These are phyloP conservation scores for Fusarium sambucinum DNA, from an alignment of 2,329 filamentous ascomycete species.

Conservation along the genomic window DNA sequence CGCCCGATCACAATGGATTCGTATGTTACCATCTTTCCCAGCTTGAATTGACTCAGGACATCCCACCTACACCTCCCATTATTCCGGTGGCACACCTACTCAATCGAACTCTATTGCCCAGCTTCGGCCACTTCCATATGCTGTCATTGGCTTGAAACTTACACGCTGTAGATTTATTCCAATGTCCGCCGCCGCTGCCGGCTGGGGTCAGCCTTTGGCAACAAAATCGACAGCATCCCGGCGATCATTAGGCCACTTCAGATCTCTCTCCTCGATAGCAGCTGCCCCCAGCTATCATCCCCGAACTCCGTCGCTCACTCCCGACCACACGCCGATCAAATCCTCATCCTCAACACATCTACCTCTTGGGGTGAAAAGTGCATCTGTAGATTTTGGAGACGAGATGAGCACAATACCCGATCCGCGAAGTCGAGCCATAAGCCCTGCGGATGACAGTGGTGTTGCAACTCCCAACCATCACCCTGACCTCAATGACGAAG, in stretches of 20 bases:
- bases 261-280: conserved; percentile 67
- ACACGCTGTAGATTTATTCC: conserved; percentile 61
- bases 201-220: conserved; percentile 62
- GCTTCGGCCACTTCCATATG: conserved; percentile 15
- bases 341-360: conserved; percentile 55
- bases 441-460: conserved; percentile 56
- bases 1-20: conserved; percentile 49
- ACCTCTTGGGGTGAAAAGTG: conserved; percentile 54
- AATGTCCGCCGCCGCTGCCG: conserved; percentile 59
- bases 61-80: conserved; percentile 17
- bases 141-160: conserved; percentile 19
- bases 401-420: conserved; percentile 78
- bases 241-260: conserved; percentile 62
- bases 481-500: conserved; percentile 75
- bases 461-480: conserved; percentile 57
- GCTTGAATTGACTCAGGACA: conserved; percentile 36
- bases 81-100: conserved; percentile 11
- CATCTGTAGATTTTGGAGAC: conserved; percentile 63
- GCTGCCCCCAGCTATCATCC: conserved; percentile 54
- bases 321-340: conserved; percentile 56
- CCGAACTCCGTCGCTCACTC: conserved; percentile 51
- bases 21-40: conserved; percentile 43
- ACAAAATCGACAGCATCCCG: conserved; percentile 45
- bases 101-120: conserved; percentile 31
- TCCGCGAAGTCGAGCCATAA: conserved; percentile 67